phyloP scores from a whole-genome alignment of 805 yeast genomes.

The Lachancea mirantina region DNA sequence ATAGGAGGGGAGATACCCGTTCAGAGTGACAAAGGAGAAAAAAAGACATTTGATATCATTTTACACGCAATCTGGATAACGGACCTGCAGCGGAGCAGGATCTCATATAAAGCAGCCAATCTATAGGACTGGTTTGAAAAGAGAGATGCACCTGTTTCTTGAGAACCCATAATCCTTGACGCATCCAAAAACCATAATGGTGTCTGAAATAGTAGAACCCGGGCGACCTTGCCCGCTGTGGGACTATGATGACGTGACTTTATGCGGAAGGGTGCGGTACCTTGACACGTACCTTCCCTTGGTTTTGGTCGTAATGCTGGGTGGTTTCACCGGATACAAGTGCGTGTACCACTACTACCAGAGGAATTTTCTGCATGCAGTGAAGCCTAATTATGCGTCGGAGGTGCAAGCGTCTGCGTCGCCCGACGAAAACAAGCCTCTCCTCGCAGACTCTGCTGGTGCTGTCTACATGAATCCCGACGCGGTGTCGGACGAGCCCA shows the following conservation, averaged over 20 bases:
- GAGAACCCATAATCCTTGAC: no score
- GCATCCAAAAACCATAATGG: no score
- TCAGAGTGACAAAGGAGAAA: no score
- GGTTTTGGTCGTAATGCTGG: constrained; percentile 7
- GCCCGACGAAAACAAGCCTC: constrained; percentile 18
- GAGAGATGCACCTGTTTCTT: no score
- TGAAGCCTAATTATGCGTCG: constrained; percentile 15
- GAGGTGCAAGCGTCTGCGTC: constrained; percentile 12
- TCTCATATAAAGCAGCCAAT: no score
- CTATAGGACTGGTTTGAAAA: no score
- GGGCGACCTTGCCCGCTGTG: constrained; percentile 35
- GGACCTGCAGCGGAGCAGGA: no score
- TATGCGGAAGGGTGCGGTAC: constrained; percentile 40
- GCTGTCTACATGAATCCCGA: constrained; percentile 10
- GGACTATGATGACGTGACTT: constrained; percentile 56
- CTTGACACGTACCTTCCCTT: constrained; percentile 32
- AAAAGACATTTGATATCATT: no score
- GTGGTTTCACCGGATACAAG: constrained; percentile 13
- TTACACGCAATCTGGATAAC: no score
- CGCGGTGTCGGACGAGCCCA: constrained; percentile 4
- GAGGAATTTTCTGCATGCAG: constrained; percentile 14
- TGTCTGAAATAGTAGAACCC: no score
- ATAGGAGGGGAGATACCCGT: no score
- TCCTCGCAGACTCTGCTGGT: constrained; percentile 13
- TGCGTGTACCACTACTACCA: constrained; percentile 16